Evolutionary conservation across 805 yeast genomes (phyloP), one percentile per base, ranked within the genome.

Genomic region (Spathaspora sp.): DNA sequence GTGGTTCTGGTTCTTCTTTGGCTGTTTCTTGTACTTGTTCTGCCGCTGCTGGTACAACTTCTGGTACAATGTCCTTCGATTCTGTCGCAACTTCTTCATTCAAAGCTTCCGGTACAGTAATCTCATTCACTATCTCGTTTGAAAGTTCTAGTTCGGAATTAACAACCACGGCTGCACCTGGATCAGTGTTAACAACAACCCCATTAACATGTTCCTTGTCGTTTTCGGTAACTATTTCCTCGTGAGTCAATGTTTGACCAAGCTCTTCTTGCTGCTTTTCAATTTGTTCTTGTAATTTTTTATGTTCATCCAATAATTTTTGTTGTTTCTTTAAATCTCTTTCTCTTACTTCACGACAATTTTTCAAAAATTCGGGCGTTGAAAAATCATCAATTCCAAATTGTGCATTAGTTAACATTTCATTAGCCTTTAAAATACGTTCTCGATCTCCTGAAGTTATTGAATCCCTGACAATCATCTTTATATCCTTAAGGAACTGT

Each of bases 401-500:
- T 66, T 91, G 97, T 0, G 97, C 96, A 69, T 94, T 92, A 11
- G 97, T 96, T 63, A 81, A 81, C 98, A 94, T 92, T 66, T 94
- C 99, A 51, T 93, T 87, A 0, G 98, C 97, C 62, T 80, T 81
- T 55, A 82, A 66, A 5, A 86, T 73, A 49, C 97, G 76, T 52
- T 94, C 99, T 44, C 98, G 78, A 57, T 93, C 98, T 0, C 89
- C 89, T 2, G 79, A 69, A 0, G 84, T 81, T 32, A 78, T 75
- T 0, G 96, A 80, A 70, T 94, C 99, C 32, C 77, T 77, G 44
- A 88, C 85, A 39, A 94, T 93, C 82, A 87, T 78, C 61, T 86
- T 90, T 44, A 94, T 79, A 63, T 94, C 99, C 57, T 80, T 82
- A 59, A 92, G 70, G 62, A 88, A 93, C 65, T 94, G 97, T 57